phyloP scores from a whole-genome alignment of 805 yeast genomes.

The Tetrapisispora nanseiensis region DNA sequence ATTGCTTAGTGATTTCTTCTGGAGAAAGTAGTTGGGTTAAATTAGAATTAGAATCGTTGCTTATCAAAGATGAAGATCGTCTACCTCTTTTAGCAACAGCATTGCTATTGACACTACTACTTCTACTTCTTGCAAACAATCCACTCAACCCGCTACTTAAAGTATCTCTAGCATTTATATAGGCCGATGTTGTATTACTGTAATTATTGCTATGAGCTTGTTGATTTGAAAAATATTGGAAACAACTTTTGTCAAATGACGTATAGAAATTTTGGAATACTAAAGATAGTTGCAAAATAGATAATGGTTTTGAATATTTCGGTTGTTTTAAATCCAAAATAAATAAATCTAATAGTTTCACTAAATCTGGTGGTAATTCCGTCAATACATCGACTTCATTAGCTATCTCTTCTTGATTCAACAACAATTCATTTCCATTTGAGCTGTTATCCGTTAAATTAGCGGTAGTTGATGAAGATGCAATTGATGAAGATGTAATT shows the following conservation, averaged over 20 bases:
- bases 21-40: constrained; percentile 23
- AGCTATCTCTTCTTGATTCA: constrained; percentile 20
- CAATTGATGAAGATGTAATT: neutral
- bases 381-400: constrained; percentile 11
- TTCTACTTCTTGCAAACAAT: constrained; percentile 28
- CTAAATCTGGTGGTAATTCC: constrained; percentile 22
- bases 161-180: constrained; percentile 22
- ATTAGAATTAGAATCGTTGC: constrained; percentile 15
- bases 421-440: neutral
- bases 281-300: constrained; percentile 21
- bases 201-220: neutral
- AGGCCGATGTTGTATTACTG: constrained; percentile 2
- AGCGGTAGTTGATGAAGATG: constrained; percentile 1
- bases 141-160: constrained; percentile 29
- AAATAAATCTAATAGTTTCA: constrained; percentile 20
- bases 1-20: constrained; percentile 24
- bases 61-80: constrained; percentile 25
- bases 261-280: constrained; percentile 25
- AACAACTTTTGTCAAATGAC: constrained; percentile 24
- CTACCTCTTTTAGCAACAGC: constrained; percentile 14
- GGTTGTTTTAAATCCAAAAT: constrained; percentile 29
- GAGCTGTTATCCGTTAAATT: neutral
- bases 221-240: constrained; percentile 16
- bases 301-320: constrained; percentile 25
- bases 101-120: constrained; percentile 19